These are phyloP conservation scores for Kurtzmaniella cleridarum DNA, from an alignment of 805 yeast genomes.

Conservation along the genomic window DNA sequence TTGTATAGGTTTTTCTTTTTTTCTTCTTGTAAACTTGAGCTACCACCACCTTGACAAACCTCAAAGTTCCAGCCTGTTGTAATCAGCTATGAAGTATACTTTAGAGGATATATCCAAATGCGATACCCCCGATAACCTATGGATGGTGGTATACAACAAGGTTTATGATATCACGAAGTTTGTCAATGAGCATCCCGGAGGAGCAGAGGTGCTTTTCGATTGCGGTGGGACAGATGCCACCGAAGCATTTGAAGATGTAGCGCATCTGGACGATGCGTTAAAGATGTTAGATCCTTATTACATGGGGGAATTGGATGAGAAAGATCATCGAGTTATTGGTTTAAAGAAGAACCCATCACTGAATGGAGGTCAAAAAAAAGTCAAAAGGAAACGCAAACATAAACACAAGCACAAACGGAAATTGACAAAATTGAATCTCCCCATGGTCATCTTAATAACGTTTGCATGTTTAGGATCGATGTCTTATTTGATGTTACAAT, in stretches of 20 bases:
- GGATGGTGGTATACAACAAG: constrained; percentile 79
- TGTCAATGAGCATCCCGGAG: constrained; percentile 74
- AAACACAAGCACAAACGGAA: not conserved
- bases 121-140: constrained; percentile 67
- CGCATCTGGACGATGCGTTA: constrained; percentile 30
- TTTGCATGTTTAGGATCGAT: constrained; percentile 12
- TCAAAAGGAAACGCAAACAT: constrained; percentile 3
- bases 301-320: constrained; percentile 20
- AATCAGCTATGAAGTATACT: constrained; percentile 6
- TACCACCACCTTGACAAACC: too few relatives aligned
- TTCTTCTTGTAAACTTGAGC: too few relatives aligned
- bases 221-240: constrained; percentile 79
- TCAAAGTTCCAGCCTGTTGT: too few relatives aligned
- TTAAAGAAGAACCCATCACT: constrained; percentile 8
- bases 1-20: too few relatives aligned
- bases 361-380: constrained; percentile 5
- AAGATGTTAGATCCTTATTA: constrained; percentile 24
- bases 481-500: constrained; percentile 14
- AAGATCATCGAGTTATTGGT: constrained; percentile 12
- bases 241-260: constrained; percentile 53
- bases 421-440: constrained; percentile 7
- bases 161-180: constrained; percentile 75
- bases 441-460: constrained; percentile 7
- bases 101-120: constrained; percentile 61
- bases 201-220: constrained; percentile 64